Evolutionary conservation across 768 basidiomycete species (phyloP).

Genomic region (Epithele typhae): DNA sequence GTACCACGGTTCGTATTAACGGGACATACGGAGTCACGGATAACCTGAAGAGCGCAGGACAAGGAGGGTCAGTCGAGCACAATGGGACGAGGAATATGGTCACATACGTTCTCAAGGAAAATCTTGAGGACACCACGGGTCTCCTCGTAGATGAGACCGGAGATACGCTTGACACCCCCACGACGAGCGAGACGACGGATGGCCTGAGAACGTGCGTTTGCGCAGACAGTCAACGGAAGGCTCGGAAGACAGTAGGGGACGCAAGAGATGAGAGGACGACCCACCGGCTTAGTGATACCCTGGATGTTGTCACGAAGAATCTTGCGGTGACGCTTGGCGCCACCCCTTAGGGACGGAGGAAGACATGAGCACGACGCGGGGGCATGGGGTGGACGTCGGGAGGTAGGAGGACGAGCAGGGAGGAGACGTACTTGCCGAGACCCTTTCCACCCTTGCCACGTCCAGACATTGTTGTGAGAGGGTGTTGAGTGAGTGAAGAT

Average conservation of each 20-base stretch:
- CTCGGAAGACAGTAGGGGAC: not conserved
- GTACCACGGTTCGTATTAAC: not conserved
- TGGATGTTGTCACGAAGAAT: conserved; percentile 84
- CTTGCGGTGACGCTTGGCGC: conserved; percentile 94
- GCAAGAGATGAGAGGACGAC: conserved; percentile 12
- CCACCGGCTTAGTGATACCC: conserved; percentile 58
- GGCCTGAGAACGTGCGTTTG: conserved; percentile 35
- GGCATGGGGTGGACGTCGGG: not conserved
- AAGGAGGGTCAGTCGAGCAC: not conserved
- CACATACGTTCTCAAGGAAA: conserved; percentile 81
- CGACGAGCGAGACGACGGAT: conserved; percentile 94
- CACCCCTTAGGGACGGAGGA: conserved; percentile 58
- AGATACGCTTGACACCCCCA: conserved; percentile 98
- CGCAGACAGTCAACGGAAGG: too few species aligned
- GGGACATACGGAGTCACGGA: conserved; percentile 57
- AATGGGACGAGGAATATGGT: not conserved
- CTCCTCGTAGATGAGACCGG: conserved; percentile 93
- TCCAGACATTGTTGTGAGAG: conserved; percentile 76
- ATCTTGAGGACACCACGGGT: conserved; percentile 93
- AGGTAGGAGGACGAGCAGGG: not conserved
- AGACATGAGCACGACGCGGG: not conserved
- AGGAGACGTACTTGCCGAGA: conserved; percentile 29
- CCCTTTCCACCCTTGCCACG: conserved; percentile 94
- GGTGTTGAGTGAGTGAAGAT: conserved; percentile 19
- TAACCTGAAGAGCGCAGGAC: conserved; percentile 32